Percentiles rank a stretch among this genome's conserved stretches.
These are phyloP conservation scores for Nicotiana otophora DNA, from an alignment of 257 asterid genomes.

Conservation along the genomic window DNA sequence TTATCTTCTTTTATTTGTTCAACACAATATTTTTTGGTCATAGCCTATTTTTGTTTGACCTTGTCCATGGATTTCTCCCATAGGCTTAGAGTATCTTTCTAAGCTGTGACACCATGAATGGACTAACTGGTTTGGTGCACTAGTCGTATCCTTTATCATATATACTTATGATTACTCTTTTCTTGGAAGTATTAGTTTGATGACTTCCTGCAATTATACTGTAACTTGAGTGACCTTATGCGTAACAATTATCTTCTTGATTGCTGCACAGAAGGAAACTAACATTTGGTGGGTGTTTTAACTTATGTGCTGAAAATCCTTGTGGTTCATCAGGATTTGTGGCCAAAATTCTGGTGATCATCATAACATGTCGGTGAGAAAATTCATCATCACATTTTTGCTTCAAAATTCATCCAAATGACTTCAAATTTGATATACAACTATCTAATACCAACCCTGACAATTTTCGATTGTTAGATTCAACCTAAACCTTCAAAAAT, in stretches of 20 bases:
- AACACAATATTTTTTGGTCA: neutral
- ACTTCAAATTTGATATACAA: no score
- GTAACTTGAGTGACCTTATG: neutral
- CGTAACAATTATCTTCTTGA: neutral
- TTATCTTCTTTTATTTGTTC: neutral
- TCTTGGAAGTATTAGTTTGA: neutral
- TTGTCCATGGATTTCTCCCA: neutral
- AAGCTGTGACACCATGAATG: neutral
- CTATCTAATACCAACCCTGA: no score
- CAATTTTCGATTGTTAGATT: no score
- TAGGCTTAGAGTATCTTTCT: neutral
- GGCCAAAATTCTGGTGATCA: no score
- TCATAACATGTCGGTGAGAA: no score
- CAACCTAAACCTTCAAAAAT: no score
- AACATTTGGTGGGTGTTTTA: no score
- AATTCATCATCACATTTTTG: no score
- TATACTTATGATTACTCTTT: neutral
- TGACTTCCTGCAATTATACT: neutral
- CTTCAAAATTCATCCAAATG: no score
- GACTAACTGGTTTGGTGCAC: neutral
- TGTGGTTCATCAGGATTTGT: no score
- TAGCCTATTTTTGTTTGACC: neutral
- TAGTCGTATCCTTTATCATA: neutral
- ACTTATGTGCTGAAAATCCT: no score
- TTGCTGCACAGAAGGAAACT: no score